Evolutionary conservation across 2,329 filamentous ascomycete species (phyloP), one percentile per base, ranked within the genome.

Genomic region (Aureobasidium vineae): DNA sequence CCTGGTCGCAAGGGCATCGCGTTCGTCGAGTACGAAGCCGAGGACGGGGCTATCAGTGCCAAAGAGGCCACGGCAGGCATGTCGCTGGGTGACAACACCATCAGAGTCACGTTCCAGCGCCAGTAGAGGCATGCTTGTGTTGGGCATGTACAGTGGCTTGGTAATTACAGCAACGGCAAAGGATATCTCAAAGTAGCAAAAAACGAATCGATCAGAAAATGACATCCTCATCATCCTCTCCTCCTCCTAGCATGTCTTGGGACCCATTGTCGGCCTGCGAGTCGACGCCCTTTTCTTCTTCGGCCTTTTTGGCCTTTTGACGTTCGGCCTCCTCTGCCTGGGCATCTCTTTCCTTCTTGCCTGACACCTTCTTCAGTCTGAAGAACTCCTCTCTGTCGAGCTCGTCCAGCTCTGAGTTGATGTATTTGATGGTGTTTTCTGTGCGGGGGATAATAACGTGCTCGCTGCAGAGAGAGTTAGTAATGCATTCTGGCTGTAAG

Each of bases 371-470:
- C 81, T 99, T 99, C 75, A 99, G 80, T 71, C 95, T 85, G 80
- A 97, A 99, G 78, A 99, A 99, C 77, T 99, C 95, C 77, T 98
- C 95, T 82, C 95, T 87, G 79, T 98, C 96, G 60, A 99, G 84
- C 80, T 99, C 95, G 76, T 99, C 95, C 19, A 99, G 86, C 77
- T 99, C 95, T 0, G 94, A 97, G 81, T 98, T 98, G 84, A 98
- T 98, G 75, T 98, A 99, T 81, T 97, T 97, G 82, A 99, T 99
- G n/a, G 95, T 99, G 75, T 98, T 99, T 78, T 99, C 95, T 16
- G 95, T 99, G 71, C 95, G 86, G 15, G 95, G 95, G 73, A 99
- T 99, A 72, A 99, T 98, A 72, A 99, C 91, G 77, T 96, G 90
- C 79, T 95, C 91, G 74, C 87, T 90, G 71, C 28, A 45, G 33